A percentile compares a stretch with the other conserved stretches of the same genome.
phyloP scores from a whole-genome alignment of 2,329 filamentous ascomycete genomes.

The Pseudogymnoascus sp. region DNA sequence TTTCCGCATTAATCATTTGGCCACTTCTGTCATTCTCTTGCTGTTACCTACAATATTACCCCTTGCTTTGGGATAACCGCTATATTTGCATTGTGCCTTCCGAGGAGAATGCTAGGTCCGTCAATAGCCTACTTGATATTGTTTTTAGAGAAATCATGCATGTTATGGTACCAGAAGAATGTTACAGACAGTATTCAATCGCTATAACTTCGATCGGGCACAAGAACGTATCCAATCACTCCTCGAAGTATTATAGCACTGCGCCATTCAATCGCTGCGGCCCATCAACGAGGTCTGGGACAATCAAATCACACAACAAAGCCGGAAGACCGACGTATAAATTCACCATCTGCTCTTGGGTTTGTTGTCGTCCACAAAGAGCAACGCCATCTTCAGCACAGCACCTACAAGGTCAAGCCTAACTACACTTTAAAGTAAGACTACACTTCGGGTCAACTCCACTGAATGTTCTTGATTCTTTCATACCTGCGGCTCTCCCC shows the following conservation, averaged over 20 bases:
- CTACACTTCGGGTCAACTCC: not conserved
- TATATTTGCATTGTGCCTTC: not conserved
- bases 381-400: not conserved
- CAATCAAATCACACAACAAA: not conserved
- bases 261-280: too few relatives aligned
- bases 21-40: not conserved
- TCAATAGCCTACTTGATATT: not conserved
- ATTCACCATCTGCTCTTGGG: not conserved
- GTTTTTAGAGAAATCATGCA: not conserved
- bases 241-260: not conserved
- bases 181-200: not conserved
- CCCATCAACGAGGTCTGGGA: not conserved
- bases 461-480: not conserved
- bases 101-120: too few relatives aligned
- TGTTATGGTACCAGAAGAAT: not conserved
- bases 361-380: not conserved
- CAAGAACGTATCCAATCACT: not conserved
- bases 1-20: not conserved
- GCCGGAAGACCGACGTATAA: not conserved
- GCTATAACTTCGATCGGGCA: not conserved
- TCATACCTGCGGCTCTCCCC: not conserved
- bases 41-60: not conserved
- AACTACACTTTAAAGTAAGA: not conserved
- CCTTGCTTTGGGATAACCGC: not conserved
- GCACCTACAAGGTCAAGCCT: not conserved